Evolutionary conservation across 2,329 filamentous ascomycete species (phyloP).

Genomic region (Trichophyton rubrum): DNA sequence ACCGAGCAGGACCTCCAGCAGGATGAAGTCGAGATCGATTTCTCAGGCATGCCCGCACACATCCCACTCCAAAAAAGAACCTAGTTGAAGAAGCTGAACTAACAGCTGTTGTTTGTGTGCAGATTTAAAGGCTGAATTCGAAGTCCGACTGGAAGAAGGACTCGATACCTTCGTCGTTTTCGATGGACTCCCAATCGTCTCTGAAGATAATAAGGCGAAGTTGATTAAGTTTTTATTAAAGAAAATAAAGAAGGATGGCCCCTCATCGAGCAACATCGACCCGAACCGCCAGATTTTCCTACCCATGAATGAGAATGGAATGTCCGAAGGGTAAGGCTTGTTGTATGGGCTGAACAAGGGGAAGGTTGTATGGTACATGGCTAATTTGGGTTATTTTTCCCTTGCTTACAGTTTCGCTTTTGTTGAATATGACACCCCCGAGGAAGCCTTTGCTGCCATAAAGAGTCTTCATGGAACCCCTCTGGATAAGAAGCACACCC

Average conservation of each 20-base stretch:
- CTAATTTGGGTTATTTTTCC: not conserved
- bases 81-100: constrained; percentile 16
- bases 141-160: constrained; percentile 90
- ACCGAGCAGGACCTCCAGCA: constrained; percentile 85
- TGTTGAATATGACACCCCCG: constrained; percentile 84
- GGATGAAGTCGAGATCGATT: constrained; percentile 86
- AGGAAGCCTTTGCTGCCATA: constrained; percentile 78
- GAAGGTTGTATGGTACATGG: not conserved
- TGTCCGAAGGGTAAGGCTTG: constrained; percentile 63
- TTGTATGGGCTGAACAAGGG: not conserved
- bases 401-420: constrained; percentile 64
- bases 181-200: constrained; percentile 83
- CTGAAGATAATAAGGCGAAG: constrained; percentile 81
- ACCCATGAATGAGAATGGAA: constrained; percentile 78
- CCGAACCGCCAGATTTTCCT: constrained; percentile 52
- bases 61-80: constrained; percentile 7
- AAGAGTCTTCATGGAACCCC: constrained; percentile 75
- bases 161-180: constrained; percentile 94
- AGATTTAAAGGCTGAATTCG: constrained; percentile 87
- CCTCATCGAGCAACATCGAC: constrained; percentile 58
- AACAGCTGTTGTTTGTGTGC: constrained; percentile 15
- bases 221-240: constrained; percentile 91
- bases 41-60: constrained; percentile 45
- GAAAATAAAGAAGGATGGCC: constrained; percentile 53
- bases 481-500: constrained; percentile 92